phyloP scores from a whole-genome alignment of 129 eudicot species.

The Rutidosis leptorrhynchoides region DNA sequence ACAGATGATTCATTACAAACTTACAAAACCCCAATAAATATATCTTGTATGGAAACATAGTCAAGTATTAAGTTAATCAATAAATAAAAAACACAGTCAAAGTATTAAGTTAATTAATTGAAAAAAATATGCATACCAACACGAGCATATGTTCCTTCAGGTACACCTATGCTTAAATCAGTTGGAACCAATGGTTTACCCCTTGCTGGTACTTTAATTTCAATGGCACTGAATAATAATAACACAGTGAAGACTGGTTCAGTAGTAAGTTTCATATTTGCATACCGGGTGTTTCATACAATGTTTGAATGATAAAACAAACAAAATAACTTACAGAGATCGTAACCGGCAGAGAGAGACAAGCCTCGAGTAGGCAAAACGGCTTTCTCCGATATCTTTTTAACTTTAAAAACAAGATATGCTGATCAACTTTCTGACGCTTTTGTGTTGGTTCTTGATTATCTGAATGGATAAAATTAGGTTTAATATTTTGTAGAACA shows the following conservation, averaged over 20 bases:
- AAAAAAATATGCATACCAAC: too few relatives aligned
- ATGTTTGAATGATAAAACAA: neutral
- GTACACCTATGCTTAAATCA: constrained; percentile 73
- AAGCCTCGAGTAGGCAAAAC: constrained; percentile 63
- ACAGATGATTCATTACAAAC: neutral
- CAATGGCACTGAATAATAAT: constrained; percentile 49
- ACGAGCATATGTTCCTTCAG: constrained; percentile 80
- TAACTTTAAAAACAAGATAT: constrained; percentile 46
- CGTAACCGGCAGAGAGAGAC: constrained; percentile 75
- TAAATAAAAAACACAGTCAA: too few relatives aligned
- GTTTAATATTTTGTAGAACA: too few relatives aligned
- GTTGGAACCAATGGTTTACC: constrained; percentile 70
- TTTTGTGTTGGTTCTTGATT: constrained; percentile 44
- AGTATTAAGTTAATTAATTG: too few relatives aligned
- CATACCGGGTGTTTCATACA: neutral
- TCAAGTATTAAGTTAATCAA: neutral
- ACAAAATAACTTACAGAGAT: constrained; percentile 24
- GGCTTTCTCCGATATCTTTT: constrained; percentile 68
- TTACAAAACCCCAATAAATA: neutral
- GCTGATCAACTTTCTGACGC: too few relatives aligned
- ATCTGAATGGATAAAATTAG: neutral
- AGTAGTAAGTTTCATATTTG: neutral
- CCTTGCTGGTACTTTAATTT: constrained; percentile 63
- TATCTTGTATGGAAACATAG: neutral
- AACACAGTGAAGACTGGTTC: neutral